Evolutionary conservation across 225 moss, liverwort and hornwort species (phyloP).

Genomic region (Asterella californica): DNA sequence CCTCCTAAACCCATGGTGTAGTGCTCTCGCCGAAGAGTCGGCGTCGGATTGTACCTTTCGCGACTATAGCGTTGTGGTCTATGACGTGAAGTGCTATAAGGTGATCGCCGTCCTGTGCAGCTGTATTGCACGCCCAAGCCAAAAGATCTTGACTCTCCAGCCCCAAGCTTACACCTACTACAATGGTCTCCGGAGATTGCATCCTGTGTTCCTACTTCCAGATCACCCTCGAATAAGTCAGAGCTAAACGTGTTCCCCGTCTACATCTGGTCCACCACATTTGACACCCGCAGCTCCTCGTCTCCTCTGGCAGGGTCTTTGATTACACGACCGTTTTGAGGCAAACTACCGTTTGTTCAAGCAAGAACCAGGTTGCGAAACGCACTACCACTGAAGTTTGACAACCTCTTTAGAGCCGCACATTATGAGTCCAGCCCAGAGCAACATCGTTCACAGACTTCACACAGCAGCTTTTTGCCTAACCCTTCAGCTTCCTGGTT

Average conservation of each 20-base stretch:
- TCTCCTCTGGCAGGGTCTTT: neutral
- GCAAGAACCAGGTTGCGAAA: neutral
- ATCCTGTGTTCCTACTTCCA: constrained; percentile 33
- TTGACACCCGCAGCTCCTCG: constrained; percentile 7
- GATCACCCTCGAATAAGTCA: constrained; percentile 11
- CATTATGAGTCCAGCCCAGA: neutral
- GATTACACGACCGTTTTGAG: neutral
- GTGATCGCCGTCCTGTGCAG: constrained; percentile 42
- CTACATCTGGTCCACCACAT: constrained; percentile 26
- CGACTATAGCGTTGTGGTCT: constrained; percentile 19
- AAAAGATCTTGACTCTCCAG: constrained; percentile 39
- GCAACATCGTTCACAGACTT: neutral
- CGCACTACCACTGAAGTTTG: neutral
- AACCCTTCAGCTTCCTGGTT: neutral
- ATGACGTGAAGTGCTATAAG: constrained; percentile 40
- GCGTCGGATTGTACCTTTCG: constrained; percentile 22
- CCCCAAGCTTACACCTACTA: constrained; percentile 38
- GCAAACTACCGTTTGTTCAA: neutral
- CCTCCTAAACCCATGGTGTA: neutral
- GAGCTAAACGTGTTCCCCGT: constrained; percentile 16
- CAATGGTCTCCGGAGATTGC: constrained; percentile 36
- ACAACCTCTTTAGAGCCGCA: neutral
- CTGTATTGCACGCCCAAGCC: constrained; percentile 43
- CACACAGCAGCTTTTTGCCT: neutral
- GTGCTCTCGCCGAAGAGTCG: neutral